Percentiles rank a stretch among this genome's conserved stretches.
These are phyloP conservation scores for Jacaranda copaia DNA, from an alignment of 257 asterid species.

Conservation along the genomic window DNA sequence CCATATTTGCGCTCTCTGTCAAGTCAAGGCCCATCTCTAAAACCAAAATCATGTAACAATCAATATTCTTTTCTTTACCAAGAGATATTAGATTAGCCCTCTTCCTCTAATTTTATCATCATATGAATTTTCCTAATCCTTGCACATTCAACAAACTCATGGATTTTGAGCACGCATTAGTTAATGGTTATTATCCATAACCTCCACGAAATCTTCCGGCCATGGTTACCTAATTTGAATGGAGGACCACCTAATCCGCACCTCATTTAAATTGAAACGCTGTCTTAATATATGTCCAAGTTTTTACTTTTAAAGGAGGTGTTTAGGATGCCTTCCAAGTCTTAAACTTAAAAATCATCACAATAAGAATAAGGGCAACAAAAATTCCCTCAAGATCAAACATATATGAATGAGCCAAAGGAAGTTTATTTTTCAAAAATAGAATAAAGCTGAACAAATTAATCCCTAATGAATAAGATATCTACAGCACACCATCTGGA, in stretches of 20 bases:
- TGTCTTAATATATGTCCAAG: not conserved
- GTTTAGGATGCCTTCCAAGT: not conserved
- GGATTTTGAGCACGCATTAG: not conserved
- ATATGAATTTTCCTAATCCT: not conserved
- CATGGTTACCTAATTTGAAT: not conserved
- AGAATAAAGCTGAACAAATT: not conserved
- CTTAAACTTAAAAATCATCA: not conserved
- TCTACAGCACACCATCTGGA: not conserved
- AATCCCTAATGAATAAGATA: slow-evolving; percentile 4
- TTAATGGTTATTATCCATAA: not conserved
- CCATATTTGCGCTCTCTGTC: not conserved
- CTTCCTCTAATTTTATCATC: not conserved
- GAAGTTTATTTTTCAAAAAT: not conserved
- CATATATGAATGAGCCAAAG: not conserved
- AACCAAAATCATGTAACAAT: too few relatives aligned
- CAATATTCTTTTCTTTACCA: not conserved
- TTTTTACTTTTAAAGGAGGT: not conserved
- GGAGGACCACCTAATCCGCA: not conserved
- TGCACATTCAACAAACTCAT: not conserved
- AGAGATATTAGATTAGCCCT: not conserved
- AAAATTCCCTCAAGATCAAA: not conserved
- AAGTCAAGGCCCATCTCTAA: too few relatives aligned
- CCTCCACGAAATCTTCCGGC: not conserved
- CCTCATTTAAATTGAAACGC: not conserved
- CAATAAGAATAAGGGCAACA: not conserved